Evolutionary conservation across 768 basidiomycete genomes (phyloP), one percentile per base, ranked within the genome.

Genomic region (Suillus paluster): DNA sequence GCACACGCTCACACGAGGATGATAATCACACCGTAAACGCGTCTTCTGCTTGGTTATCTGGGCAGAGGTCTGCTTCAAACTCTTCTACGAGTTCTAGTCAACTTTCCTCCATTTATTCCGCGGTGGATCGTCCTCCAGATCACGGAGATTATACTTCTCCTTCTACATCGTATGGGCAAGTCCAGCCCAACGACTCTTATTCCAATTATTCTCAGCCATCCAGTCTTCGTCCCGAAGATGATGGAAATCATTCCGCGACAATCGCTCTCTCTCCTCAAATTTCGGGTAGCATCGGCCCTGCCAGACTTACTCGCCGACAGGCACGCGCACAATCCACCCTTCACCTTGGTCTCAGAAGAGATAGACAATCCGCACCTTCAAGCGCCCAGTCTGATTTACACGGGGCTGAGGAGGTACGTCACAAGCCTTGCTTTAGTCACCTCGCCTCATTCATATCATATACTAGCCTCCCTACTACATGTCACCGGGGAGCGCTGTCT

Each of bases 271-370:
- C 68, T 41, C 59, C 73, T 4, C 84, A 84, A 73, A 74, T 84
- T 42, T 76, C 82, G 14, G 75, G 83, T 34, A 84, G 79, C 74
- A 80, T 84, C 63, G 86, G 85, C 0, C 85, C 86, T 52, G 74
- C 75, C 63, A 83, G 86, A 63, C 73, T 77, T 55, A 80, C 80
- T 44, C 81, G 85, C 45, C 75, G 82, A 44, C 81, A 81, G 66
- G 76, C 73, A 71, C 77, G 77, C 68, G 72, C 71, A 23, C 71
- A 71, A 38, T 68, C 71, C 46, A 62, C 73, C 25, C 71, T 75
- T 66, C 73, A 77, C 65, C 72, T 76, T 12, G 74, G 71, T 17
- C 70, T 71, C 56, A 62, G 75, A 61, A 62, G 76, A 38, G 77
- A 75, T 63, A 66, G 68, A 48, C 67, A 55, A 53, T 52, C 68